Evolutionary conservation across 2,329 filamentous ascomycete genomes (phyloP).

Genomic region (Alternaria sp.): DNA sequence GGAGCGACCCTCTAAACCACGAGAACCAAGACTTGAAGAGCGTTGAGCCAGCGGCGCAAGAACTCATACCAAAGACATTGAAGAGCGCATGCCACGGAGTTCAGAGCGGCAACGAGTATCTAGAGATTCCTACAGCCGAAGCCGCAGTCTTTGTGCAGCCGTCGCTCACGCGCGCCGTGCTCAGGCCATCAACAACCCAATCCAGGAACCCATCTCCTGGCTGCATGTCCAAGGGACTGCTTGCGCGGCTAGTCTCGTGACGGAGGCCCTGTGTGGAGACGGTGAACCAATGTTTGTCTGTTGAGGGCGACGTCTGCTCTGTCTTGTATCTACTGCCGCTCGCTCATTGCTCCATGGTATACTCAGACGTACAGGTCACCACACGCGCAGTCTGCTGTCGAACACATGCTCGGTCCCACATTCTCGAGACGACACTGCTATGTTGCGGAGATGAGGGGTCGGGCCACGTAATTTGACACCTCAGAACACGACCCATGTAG

Average conservation of each 20-base stretch:
- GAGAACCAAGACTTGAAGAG: constrained; percentile 41
- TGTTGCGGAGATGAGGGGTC: constrained; percentile 14
- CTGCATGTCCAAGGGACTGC: constrained; percentile 22
- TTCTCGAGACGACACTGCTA: constrained; percentile 1
- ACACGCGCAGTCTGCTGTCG: constrained; percentile 2
- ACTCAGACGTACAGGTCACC: background rate
- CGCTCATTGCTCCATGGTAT: background rate
- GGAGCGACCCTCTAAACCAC: constrained; percentile 31
- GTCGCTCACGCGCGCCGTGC: constrained; percentile 21
- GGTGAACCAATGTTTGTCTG: background rate
- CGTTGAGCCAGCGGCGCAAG: constrained; percentile 32
- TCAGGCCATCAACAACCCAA: constrained; percentile 22
- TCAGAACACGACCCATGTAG: constrained; percentile 1
- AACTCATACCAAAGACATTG: constrained; percentile 42
- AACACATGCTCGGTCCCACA: background rate
- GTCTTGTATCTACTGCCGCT: background rate
- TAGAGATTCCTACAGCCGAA: constrained; percentile 14
- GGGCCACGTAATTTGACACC: constrained; percentile 11
- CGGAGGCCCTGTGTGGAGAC: constrained; percentile 1
- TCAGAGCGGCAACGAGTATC: constrained; percentile 12
- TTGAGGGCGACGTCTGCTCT: background rate
- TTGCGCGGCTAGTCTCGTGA: constrained; percentile 23
- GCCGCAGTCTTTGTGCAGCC: constrained; percentile 23
- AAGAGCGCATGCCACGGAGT: constrained; percentile 36
- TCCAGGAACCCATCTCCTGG: constrained; percentile 20